Evolutionary conservation across 1,284 basidiomycete species (phyloP).

Genomic region (Trichosporon sp.): DNA sequence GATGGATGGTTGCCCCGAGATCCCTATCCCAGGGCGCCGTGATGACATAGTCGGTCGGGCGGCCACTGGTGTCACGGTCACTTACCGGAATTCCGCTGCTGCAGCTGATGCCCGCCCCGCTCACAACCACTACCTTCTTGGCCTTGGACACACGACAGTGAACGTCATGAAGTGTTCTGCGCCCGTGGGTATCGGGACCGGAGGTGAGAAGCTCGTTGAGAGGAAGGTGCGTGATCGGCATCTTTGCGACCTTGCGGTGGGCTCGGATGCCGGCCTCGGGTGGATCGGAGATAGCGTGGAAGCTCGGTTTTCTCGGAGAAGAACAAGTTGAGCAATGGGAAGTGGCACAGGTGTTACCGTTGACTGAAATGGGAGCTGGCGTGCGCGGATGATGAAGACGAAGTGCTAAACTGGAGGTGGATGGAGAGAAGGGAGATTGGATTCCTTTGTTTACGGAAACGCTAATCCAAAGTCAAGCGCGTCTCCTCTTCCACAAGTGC

Average conservation of each 20-base stretch:
- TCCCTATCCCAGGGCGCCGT: not conserved
- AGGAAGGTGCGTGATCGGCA: conserved; percentile 44
- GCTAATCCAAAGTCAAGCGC: conserved; percentile 20
- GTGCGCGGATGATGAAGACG: not conserved
- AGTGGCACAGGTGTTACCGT: not conserved
- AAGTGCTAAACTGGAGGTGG: not conserved
- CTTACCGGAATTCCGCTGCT: conserved; percentile 87
- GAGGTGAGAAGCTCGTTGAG: conserved; percentile 41
- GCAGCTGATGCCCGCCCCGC: conserved; percentile 90
- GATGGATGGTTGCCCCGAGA: not conserved
- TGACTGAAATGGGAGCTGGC: not conserved
- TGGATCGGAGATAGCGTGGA: not conserved
- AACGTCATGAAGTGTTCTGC: conserved; percentile 64
- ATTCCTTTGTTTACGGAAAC: conserved; percentile 17
- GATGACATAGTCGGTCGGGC: not conserved
- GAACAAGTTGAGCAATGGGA: not conserved
- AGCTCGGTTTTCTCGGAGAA: not conserved
- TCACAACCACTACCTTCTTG: conserved; percentile 81
- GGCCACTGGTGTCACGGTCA: conserved; percentile 25
- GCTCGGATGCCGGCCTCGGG: not conserved
- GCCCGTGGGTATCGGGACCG: conserved; percentile 35
- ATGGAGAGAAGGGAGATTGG: conserved; percentile 19
- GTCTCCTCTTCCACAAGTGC: not conserved
- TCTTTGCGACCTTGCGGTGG: conserved; percentile 22
- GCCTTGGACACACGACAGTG: conserved; percentile 76